Conservation (phyloP, 768 basidiomycete genomes). For the Bullera alba region DNA sequence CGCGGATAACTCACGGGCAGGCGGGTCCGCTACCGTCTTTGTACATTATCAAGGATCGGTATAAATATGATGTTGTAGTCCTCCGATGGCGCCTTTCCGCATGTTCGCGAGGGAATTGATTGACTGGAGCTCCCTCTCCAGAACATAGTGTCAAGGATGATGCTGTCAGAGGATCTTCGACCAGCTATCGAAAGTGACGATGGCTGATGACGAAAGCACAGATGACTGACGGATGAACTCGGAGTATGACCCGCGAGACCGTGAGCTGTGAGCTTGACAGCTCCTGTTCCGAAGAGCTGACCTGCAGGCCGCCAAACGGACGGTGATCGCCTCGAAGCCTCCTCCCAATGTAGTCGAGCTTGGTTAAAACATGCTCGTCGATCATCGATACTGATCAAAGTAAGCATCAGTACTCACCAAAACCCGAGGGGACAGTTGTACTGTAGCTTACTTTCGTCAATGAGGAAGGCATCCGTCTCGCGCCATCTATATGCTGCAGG, state of each 20-base stretch:
- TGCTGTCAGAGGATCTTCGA: constrained; percentile 27
- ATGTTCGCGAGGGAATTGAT: constrained; percentile 42
- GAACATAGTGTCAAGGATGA: constrained; percentile 38
- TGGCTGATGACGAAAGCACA: constrained; percentile 13
- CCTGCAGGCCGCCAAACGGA: constrained; percentile 46
- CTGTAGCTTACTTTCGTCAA: constrained; percentile 38
- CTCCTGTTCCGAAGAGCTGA: constrained; percentile 4
- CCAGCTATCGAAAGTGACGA: constrained; percentile 46
- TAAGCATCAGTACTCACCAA: not conserved
- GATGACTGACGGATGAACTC: constrained; percentile 48
- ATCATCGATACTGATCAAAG: constrained; percentile 44
- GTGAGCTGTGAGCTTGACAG: not conserved
- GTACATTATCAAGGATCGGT: constrained; percentile 17
- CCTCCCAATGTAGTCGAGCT: constrained; percentile 42
- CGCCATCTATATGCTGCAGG: constrained; percentile 26
- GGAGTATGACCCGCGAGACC: constrained; percentile 36
- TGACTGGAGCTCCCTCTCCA: constrained; percentile 40
- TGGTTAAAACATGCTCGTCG: constrained; percentile 43
- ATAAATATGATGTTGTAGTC: constrained; percentile 17
- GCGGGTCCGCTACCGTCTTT: constrained; percentile 37
- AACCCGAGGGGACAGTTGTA: not conserved
- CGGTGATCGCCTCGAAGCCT: constrained; percentile 20
- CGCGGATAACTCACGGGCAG: constrained; percentile 19
- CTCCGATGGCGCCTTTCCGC: constrained; percentile 32
- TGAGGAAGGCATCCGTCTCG: constrained; percentile 32